Percentiles rank a stretch among this genome's conserved stretches.
phyloP scores from a whole-genome alignment of 1,284 basidiomycete species.

The Malassezia equina region DNA sequence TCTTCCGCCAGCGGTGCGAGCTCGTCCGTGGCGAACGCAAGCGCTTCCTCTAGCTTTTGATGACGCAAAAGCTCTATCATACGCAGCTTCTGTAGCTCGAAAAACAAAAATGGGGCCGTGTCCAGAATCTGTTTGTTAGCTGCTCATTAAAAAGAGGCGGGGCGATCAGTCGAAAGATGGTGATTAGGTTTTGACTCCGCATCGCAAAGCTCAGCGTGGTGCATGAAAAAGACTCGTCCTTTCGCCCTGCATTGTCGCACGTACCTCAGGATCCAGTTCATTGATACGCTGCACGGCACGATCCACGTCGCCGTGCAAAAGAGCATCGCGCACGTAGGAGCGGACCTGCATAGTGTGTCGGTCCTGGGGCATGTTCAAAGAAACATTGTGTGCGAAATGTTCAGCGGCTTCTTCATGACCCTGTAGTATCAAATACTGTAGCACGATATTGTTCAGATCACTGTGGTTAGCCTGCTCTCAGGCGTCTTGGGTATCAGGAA shows the following conservation, averaged over 20 bases:
- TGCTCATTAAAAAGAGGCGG: not conserved
- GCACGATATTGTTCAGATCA: not conserved
- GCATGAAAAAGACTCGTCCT: constrained; percentile 65
- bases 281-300: constrained; percentile 87
- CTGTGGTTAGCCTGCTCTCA: not conserved
- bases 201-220: constrained; percentile 74
- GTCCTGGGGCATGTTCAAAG: constrained; percentile 62
- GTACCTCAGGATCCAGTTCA: constrained; percentile 90
- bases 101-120: constrained; percentile 75
- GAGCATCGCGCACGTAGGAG: constrained; percentile 82
- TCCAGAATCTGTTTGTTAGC: constrained; percentile 68
- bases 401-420: constrained; percentile 93
- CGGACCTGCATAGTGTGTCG: constrained; percentile 83
- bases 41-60: constrained; percentile 65
- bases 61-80: constrained; percentile 87
- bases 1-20: constrained; percentile 89
- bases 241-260: constrained; percentile 41
- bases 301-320: constrained; percentile 86
- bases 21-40: constrained; percentile 82
- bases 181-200: constrained; percentile 19
- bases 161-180: constrained; percentile 21
- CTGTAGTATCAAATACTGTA: constrained; percentile 88
- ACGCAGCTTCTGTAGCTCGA: constrained; percentile 84
- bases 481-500: constrained; percentile 4
- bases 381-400: constrained; percentile 80